phyloP scores from a whole-genome alignment of 2,329 filamentous ascomycete species.

The Colletotrichum plurivorum region DNA sequence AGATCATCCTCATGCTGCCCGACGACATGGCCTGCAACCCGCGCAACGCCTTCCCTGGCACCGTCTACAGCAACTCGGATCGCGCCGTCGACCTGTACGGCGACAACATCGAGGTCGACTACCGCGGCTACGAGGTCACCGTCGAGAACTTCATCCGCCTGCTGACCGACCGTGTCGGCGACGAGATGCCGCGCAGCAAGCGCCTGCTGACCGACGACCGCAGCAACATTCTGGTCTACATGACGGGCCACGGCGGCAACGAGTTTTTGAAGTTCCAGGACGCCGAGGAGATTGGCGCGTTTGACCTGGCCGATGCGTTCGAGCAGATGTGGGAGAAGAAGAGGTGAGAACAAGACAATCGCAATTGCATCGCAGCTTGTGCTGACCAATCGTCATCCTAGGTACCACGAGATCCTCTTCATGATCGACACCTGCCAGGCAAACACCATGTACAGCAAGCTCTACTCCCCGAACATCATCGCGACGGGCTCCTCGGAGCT shows the following conservation, averaged over 20 bases:
- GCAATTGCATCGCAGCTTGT: not conserved
- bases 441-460: constrained; percentile 98
- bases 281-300: constrained; percentile 95
- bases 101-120: constrained; percentile 99
- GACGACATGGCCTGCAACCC: constrained; percentile 99
- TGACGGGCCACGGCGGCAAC: constrained; percentile 98
- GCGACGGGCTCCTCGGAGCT: constrained; percentile 97
- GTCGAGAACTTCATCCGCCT: constrained; percentile 99
- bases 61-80: constrained; percentile 98
- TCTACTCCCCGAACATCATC: constrained; percentile 98
- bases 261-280: constrained; percentile 99
- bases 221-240: constrained; percentile 98
- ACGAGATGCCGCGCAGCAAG: constrained; percentile 96
- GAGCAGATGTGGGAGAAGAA: constrained; percentile 99
- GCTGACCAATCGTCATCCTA: constrained; percentile 47
- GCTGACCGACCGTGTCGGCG: constrained; percentile 92
- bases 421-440: constrained; percentile 99
- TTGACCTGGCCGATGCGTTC: constrained; percentile 96
- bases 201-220: constrained; percentile 93
- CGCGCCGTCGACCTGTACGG: constrained; percentile 96
- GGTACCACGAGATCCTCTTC: constrained; percentile 97
- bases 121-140: constrained; percentile 97
- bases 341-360: constrained; percentile 63
- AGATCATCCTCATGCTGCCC: constrained; percentile 99
- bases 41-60: constrained; percentile 96